Percentiles rank a stretch among this genome's conserved stretches.
These are phyloP conservation scores for Teunomyces lycoperdinae DNA, from an alignment of 805 yeast genomes.

Conservation along the genomic window DNA sequence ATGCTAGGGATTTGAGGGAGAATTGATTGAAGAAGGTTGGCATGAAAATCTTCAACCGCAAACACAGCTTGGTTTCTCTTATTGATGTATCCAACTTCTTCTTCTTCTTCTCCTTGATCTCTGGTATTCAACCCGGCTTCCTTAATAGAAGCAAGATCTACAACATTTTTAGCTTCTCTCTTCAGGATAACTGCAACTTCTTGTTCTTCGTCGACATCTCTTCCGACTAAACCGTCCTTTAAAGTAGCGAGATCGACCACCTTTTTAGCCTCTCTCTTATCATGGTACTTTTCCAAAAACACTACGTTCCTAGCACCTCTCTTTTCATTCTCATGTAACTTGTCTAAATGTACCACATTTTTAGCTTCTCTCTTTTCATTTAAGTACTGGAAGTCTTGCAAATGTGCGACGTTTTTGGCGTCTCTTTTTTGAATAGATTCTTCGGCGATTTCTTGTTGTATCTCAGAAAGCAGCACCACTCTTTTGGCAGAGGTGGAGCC, in stretches of 20 bases:
- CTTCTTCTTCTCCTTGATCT: slow-evolving; percentile 7
- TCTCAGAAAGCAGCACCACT: background rate
- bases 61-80: slow-evolving; percentile 12
- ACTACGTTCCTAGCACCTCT: slow-evolving; percentile 1
- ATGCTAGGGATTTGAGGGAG: slow-evolving; percentile 40
- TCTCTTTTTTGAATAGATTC: slow-evolving; percentile 6
- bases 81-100: background rate
- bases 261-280: slow-evolving; percentile 8
- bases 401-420: slow-evolving; percentile 7
- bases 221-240: background rate
- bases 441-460: background rate
- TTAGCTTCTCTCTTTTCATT: slow-evolving; percentile 1
- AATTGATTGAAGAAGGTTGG: slow-evolving; percentile 30
- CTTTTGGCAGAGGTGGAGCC: background rate
- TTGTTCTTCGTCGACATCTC: background rate
- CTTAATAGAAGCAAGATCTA: slow-evolving; percentile 6
- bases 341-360: background rate
- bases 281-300: background rate
- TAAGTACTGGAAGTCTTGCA: background rate
- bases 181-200: background rate
- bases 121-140: background rate
- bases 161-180: slow-evolving; percentile 6
- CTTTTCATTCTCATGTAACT: background rate
- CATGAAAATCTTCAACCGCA: slow-evolving; percentile 13
- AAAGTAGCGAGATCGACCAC: slow-evolving; percentile 4